Conservation (phyloP, 768 basidiomycete species). For the Tylopilus vinaceipallidus region DNA sequence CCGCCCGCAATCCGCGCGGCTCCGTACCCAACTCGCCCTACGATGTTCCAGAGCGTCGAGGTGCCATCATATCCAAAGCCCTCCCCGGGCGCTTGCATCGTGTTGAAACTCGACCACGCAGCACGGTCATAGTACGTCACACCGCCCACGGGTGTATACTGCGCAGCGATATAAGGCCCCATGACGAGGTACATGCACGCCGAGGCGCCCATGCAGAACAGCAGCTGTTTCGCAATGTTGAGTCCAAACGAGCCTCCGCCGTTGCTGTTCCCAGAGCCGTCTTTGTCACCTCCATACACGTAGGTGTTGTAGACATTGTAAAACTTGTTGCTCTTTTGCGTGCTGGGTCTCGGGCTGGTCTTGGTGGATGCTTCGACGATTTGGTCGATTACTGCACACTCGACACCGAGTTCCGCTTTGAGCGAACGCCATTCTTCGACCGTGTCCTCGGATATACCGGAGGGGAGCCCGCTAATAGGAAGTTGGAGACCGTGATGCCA, state of each 20-base stretch:
- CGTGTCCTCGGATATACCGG: conserved; percentile 64
- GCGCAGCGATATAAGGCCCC: conserved; percentile 56
- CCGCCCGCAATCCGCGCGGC: conserved; percentile 75
- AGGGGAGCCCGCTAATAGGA: conserved; percentile 41
- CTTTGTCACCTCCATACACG: conserved; percentile 46
- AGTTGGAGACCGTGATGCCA: conserved; percentile 63
- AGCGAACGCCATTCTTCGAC: conserved; percentile 76
- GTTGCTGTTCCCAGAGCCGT: conserved; percentile 23
- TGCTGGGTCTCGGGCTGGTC: conserved; percentile 32
- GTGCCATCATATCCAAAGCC: conserved; percentile 64
- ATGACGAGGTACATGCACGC: conserved; percentile 60
- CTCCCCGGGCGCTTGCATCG: conserved; percentile 66
- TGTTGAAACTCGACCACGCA: conserved; percentile 79
- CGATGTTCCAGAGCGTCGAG: conserved; percentile 62
- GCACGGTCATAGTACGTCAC: conserved; percentile 73
- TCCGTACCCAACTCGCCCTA: conserved; percentile 71
- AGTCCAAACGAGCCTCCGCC: conserved; percentile 29
- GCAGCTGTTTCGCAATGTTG: conserved; percentile 43
- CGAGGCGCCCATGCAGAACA: conserved; percentile 61
- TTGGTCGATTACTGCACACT: conserved; percentile 75
- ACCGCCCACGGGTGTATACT: conserved; percentile 59
- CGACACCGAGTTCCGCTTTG: conserved; percentile 76
- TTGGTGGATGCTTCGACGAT: conserved; percentile 44
- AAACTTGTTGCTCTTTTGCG: conserved; percentile 54
- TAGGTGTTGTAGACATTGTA: conserved; percentile 88